A percentile compares a stretch with the other conserved stretches of the same genome.
Evolutionary conservation across 306 rosid species (phyloP).

Genomic region (Quercus aquifolioides): DNA sequence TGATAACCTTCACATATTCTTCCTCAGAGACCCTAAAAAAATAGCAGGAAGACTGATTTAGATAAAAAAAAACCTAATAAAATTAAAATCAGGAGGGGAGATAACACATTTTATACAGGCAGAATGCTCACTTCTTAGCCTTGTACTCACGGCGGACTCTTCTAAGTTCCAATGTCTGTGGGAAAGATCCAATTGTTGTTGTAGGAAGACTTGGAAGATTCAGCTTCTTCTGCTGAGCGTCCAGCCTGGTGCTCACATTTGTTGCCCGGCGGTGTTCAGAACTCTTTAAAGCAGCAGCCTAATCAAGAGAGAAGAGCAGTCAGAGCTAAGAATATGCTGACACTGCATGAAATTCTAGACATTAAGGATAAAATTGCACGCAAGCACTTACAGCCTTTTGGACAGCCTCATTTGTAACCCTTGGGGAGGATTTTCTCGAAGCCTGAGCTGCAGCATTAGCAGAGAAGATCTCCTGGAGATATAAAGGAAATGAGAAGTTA

Average conservation of each 20-base stretch:
- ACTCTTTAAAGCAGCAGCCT: constrained; percentile 79
- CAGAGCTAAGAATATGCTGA: constrained; percentile 7
- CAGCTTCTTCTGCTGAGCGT: constrained; percentile 73
- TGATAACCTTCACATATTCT: constrained; percentile 54
- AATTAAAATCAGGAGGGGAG: neutral
- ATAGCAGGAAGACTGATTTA: constrained; percentile 4
- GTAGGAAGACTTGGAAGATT: constrained; percentile 85
- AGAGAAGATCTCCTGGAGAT: constrained; percentile 63
- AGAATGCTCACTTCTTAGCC: constrained; percentile 62
- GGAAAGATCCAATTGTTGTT: constrained; percentile 86
- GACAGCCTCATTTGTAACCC: constrained; percentile 76
- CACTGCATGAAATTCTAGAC: neutral
- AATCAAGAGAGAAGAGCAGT: constrained; percentile 15
- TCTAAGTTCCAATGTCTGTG: constrained; percentile 75
- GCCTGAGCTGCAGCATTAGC: constrained; percentile 70
- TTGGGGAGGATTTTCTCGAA: constrained; percentile 78
- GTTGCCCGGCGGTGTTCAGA: constrained; percentile 71
- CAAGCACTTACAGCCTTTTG: constrained; percentile 66
- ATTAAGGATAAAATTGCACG: neutral
- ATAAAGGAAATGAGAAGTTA: constrained; percentile 8
- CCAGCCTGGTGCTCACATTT: constrained; percentile 64
- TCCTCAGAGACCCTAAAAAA: constrained; percentile 62
- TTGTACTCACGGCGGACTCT: constrained; percentile 83
- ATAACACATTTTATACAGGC: neutral
- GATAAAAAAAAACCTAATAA: neutral